Evolutionary conservation across 371 early-diverging fungal species (phyloP), one percentile per base, ranked within the genome.

Genomic region (Batrachochytrium dendrobatidis): DNA sequence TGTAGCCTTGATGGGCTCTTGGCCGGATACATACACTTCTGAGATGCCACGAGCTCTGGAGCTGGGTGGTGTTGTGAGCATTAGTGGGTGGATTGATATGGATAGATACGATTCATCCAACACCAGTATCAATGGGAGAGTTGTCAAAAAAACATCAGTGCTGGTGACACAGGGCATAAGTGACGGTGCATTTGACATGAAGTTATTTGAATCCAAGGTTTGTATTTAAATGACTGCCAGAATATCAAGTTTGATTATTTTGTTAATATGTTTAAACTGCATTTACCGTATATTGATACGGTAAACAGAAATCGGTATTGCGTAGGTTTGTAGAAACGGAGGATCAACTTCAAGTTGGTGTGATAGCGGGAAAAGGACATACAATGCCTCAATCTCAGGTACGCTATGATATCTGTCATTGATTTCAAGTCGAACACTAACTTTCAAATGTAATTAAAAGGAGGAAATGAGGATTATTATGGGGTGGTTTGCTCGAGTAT

Each of bases 1-100:
- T 63, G 22, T 79, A 12, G 83, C 73, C 0, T 67, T 82, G 5
- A 75, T 83, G 61, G 82, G 82, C 24, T 67, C 64, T 8, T n/a
- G n/a, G n/a, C n/a, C n/a, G n/a, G n/a, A n/a, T n/a, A n/a, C n/a
- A n/a, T n/a, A n/a, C n/a, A n/a, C n/a, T n/a, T n/a, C n/a, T n/a
- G n/a, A n/a, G n/a, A n/a, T n/a, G n/a, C n/a, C n/a, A n/a, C 33
- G 68, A 0, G 7, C 26, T 26, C 15, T 6, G 24, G 44, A 32
- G 8, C 34, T 70, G 7, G 70, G 68, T 2, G 72, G 70, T 2
- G 64, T 66, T 0, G 51, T 74, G 28, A 61, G 66, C 34, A 56
- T 74, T 2, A 49, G 35, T 17, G 74, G 71, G 7, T 69, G 67
- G 67, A 55, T 67, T 6, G 53, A 55, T 12, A 26, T 28, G 29